A percentile compares a stretch with the other conserved stretches of the same genome.
phyloP scores from a whole-genome alignment of 352 stramenopile species.

The Phytophthora agathidicida region DNA sequence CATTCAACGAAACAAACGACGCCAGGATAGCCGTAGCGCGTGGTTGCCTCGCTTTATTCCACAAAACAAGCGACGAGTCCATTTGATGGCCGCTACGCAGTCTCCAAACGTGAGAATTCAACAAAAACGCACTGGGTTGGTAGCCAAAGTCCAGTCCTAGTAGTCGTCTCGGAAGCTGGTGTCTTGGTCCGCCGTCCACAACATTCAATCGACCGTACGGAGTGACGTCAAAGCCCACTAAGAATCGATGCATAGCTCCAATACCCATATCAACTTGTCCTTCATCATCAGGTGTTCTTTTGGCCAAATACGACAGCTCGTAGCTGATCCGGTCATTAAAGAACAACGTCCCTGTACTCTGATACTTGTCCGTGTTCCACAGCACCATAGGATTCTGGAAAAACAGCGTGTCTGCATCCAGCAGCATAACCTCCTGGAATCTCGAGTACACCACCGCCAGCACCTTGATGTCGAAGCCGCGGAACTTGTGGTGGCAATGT shows the following conservation, averaged over 20 bases:
- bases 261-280: conserved; percentile 4
- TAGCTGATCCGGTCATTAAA: conserved; percentile 65
- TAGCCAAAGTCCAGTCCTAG: conserved; percentile 33
- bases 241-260: conserved; percentile 41
- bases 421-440: conserved; percentile 57
- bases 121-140: conserved; percentile 37
- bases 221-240: conserved; percentile 45
- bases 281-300: conserved; percentile 2
- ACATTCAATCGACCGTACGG: conserved; percentile 14
- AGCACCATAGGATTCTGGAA: conserved; percentile 47
- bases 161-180: neutral
- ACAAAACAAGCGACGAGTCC: conserved; percentile 59
- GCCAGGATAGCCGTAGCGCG: conserved; percentile 51
- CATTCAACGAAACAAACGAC: conserved; percentile 44
- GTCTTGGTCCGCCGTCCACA: neutral
- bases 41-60: conserved; percentile 45
- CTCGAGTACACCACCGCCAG: conserved; percentile 45
- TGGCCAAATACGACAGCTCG: conserved; percentile 36
- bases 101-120: conserved; percentile 41
- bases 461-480: conserved; percentile 61
- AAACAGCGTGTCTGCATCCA: conserved; percentile 61
- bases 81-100: conserved; percentile 53
- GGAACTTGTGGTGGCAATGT: conserved; percentile 53
- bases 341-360: conserved; percentile 52
- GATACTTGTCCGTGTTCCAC: conserved; percentile 40